Conservation (phyloP, 73 alveolate genomes). For the Blepharisma stoltei region DNA sequence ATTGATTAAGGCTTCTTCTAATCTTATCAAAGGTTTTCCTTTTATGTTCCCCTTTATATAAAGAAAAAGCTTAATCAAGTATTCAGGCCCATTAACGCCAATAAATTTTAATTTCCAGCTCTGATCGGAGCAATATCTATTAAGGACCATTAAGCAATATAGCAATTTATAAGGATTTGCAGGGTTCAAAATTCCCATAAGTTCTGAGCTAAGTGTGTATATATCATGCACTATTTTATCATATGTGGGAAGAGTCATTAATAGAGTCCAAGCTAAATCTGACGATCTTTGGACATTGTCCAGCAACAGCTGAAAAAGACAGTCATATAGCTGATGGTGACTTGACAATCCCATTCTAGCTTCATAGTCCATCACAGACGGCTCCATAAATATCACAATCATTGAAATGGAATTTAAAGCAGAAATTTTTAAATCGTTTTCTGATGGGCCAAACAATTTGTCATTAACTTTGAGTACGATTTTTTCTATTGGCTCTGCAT, state of each 20-base stretch:
- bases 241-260: slow-evolving; percentile 12
- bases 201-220: slow-evolving; percentile 28
- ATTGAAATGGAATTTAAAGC: not conserved
- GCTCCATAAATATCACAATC: not conserved
- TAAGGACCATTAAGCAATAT: slow-evolving; percentile 44
- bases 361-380: not conserved
- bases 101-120: slow-evolving; percentile 20
- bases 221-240: slow-evolving; percentile 36
- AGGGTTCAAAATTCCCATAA: slow-evolving; percentile 42
- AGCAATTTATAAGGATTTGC: slow-evolving; percentile 46
- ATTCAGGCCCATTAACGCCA: slow-evolving; percentile 22
- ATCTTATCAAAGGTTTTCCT: too few relatives aligned
- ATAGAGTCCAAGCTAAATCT: slow-evolving; percentile 21
- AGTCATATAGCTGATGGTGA: not conserved
- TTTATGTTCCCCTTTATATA: too few relatives aligned
- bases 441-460: not conserved
- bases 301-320: not conserved
- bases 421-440: not conserved
- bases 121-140: not conserved
- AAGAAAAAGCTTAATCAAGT: not conserved
- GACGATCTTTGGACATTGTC: not conserved
- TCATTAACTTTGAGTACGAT: not conserved
- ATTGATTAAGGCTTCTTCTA: too few relatives aligned
- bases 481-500: not conserved
- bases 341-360: not conserved